Base-by-base conservation (phyloP, 345 rosid species). In the Anacardium occidentale region DNA sequence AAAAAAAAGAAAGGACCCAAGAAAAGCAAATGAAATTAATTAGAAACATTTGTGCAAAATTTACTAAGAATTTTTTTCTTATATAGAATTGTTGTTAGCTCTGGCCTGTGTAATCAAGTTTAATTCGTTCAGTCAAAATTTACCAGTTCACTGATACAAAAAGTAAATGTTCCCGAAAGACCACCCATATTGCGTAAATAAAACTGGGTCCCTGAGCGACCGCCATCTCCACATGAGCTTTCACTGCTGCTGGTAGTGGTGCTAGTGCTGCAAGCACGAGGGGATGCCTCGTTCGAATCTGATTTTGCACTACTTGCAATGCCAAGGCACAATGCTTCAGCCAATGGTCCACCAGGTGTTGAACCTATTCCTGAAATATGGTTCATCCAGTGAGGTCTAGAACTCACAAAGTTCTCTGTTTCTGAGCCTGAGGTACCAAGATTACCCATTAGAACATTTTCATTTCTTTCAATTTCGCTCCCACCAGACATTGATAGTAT, bases 401-500 rank as follows among this genome's bases (percentile, higher is more conserved):
- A 42, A 52, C 22, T 64, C 70, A 54, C 68, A 25, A 4, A 60
- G 71, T 59, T 56, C 14, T 66, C 76, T 44, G 66, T 50, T 48
- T 79, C 84, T n/a, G 75, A 70, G 25, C 81, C 75, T 72, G 72
- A 44, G 48, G 54, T 57, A 20, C 75, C 83, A 17, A 73, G 66
- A 75, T n/a, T 18, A 24, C 76, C 70, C 79, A 74, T 76, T 37
- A 75, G 68, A 14, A 66, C 81, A 65, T 81, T 82, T 60, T 79
- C 83, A 11, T 58, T 76, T 29, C 75, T 79, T 18, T 78, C 79
- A 40, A 47, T 50, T 42, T 64, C 83, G 55, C 63, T 73, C 62
- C 83, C 87, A 77, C 86, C 85, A 32, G 83, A 81, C 87, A 90
- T 83, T 44, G 97, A 86, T 68, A 91, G 82, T 48, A 87, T 81